Evolutionary conservation across 2,329 filamentous ascomycete genomes (phyloP).

Genomic region (Ophiostoma himal-ulmi): DNA sequence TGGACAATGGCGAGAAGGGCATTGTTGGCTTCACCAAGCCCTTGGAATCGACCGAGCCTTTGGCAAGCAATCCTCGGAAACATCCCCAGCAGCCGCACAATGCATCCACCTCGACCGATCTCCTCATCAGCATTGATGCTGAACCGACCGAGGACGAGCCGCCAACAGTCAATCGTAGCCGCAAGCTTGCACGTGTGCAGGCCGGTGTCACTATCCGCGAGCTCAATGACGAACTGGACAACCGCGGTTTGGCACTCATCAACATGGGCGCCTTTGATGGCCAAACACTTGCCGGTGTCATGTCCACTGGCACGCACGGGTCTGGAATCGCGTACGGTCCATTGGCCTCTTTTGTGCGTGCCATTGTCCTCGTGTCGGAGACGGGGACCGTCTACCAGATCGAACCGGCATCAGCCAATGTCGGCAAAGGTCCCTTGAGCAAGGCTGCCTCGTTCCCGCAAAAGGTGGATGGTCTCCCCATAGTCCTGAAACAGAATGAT

Average conservation of each 20-base stretch:
- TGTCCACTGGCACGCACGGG: slow-evolving; percentile 29
- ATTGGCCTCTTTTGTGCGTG: slow-evolving; percentile 25
- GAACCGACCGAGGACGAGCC: background rate
- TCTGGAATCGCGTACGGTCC: slow-evolving; percentile 28
- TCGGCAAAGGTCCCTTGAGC: slow-evolving; percentile 26
- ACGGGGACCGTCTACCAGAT: slow-evolving; percentile 29
- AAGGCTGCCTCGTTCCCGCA: slow-evolving; percentile 26
- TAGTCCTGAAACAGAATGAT: slow-evolving; percentile 28
- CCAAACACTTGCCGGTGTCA: slow-evolving; percentile 28
- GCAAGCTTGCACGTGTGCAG: slow-evolving; percentile 26
- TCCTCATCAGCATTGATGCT: background rate
- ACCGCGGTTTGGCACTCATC: slow-evolving; percentile 26
- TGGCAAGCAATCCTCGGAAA: background rate
- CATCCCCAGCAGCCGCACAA: background rate
- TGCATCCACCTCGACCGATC: background rate
- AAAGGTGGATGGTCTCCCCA: slow-evolving; percentile 25
- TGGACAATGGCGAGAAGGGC: slow-evolving; percentile 26
- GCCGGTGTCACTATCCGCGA: slow-evolving; percentile 28
- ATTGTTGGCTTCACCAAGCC: slow-evolving; percentile 21
- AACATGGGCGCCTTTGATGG: slow-evolving; percentile 31
- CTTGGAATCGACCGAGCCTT: background rate
- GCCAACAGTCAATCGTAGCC: slow-evolving; percentile 20
- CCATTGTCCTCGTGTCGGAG: slow-evolving; percentile 28
- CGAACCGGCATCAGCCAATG: slow-evolving; percentile 24
- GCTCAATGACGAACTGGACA: slow-evolving; percentile 29